Percentiles rank a stretch among this genome's conserved stretches.
Evolutionary conservation across 768 basidiomycete genomes (phyloP).

Genomic region (Termitomyces eurrhizus): DNA sequence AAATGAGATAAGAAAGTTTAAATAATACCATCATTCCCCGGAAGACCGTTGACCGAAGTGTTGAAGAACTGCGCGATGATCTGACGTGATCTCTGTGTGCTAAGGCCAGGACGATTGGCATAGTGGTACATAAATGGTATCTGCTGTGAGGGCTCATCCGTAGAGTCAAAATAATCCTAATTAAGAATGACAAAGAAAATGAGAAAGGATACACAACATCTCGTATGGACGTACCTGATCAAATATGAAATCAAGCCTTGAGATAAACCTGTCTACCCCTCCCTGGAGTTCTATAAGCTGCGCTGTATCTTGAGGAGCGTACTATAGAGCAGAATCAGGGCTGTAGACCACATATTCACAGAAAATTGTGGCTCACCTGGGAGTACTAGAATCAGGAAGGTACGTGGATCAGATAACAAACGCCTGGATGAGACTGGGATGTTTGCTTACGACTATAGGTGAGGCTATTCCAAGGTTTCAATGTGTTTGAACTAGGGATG

Average conservation of each 20-base stretch:
- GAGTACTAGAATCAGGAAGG: constrained; percentile 37
- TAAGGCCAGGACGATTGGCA: constrained; percentile 54
- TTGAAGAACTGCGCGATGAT: constrained; percentile 56
- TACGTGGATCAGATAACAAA: not conserved
- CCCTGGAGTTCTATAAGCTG: constrained; percentile 60
- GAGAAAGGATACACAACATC: not conserved
- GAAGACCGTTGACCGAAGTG: constrained; percentile 51
- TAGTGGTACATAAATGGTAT: constrained; percentile 74
- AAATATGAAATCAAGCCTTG: constrained; percentile 55
- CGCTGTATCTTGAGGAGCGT: constrained; percentile 63
- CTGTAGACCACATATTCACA: not conserved
- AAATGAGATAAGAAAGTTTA: not conserved
- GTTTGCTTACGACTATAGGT: constrained; percentile 47
- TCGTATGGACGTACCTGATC: constrained; percentile 33
- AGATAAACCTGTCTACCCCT: constrained; percentile 48
- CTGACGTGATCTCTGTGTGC: constrained; percentile 52
- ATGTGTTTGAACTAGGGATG: not conserved
- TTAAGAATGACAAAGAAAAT: not conserved
- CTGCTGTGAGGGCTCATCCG: constrained; percentile 64
- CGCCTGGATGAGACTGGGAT: not conserved
- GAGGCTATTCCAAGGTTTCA: constrained; percentile 28
- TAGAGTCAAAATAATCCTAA: constrained; percentile 57
- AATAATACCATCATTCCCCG: constrained; percentile 60
- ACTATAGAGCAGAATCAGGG: constrained; percentile 30
- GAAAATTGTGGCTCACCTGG: constrained; percentile 33